phyloP scores from a whole-genome alignment of 2,329 filamentous ascomycete species.

The Fonsecaea nubica region DNA sequence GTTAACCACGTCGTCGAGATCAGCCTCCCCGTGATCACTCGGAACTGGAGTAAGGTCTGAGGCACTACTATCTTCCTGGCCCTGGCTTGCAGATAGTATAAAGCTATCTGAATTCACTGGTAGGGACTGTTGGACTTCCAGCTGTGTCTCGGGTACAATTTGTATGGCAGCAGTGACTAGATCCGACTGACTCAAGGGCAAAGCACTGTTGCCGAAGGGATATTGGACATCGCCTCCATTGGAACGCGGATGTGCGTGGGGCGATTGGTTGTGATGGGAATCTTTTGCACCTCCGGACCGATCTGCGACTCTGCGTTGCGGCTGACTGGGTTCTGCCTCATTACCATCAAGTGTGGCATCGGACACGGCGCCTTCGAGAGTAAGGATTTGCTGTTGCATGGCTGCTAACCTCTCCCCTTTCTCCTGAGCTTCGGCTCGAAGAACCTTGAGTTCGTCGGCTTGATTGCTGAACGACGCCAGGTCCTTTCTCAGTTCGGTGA shows the following conservation, averaged over 20 bases:
- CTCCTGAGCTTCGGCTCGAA: slow-evolving; percentile 16
- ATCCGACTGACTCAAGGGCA: not conserved
- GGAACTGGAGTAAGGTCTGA: not conserved
- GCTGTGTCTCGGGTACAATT: slow-evolving; percentile 31
- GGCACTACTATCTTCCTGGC: not conserved
- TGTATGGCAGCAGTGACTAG: not conserved
- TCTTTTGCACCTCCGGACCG: slow-evolving; percentile 14
- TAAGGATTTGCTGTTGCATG: slow-evolving; percentile 22
- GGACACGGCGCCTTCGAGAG: slow-evolving; percentile 22
- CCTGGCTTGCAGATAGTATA: not conserved
- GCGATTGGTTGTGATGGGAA: not conserved
- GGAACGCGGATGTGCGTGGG: not conserved
- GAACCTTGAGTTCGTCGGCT: slow-evolving; percentile 1
- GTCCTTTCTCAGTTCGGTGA: slow-evolving; percentile 10
- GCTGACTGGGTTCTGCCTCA: not conserved
- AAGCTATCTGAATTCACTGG: not conserved
- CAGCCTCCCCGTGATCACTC: not conserved
- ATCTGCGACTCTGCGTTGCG: slow-evolving; percentile 18
- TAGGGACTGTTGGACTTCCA: slow-evolving; percentile 10
- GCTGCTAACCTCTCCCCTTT: slow-evolving; percentile 7
- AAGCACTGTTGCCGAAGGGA: not conserved
- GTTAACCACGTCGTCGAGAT: not conserved
- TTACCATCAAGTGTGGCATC: slow-evolving; percentile 22
- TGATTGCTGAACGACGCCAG: not conserved
- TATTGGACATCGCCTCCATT: not conserved